A percentile compares a stretch with the other conserved stretches of the same genome.
phyloP scores from a whole-genome alignment of 148 eudicot species.

The Rhododendron mucronatum region DNA sequence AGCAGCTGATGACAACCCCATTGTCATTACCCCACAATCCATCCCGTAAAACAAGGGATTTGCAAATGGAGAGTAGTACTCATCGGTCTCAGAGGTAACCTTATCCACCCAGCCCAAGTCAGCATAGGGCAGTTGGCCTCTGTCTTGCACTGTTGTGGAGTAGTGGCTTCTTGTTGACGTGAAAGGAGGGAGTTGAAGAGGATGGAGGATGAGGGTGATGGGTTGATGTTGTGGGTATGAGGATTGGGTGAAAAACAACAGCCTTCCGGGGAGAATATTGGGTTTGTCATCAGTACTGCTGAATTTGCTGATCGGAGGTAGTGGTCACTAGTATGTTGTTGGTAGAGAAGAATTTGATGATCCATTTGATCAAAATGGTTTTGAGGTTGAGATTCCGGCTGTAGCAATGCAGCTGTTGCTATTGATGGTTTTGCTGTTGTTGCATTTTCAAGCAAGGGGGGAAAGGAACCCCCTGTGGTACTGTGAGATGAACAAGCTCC shows the following conservation, averaged over 20 bases:
- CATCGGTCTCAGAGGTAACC: background rate
- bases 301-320: background rate
- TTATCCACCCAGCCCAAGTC: conserved; percentile 5
- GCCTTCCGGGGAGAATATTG: background rate
- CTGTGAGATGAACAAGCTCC: conserved; percentile 15
- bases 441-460: conserved; percentile 30
- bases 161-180: conserved; percentile 9
- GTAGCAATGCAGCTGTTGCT: background rate
- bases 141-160: conserved; percentile 28
- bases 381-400: conserved; percentile 11
- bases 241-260: conserved; percentile 1
- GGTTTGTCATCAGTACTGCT: conserved; percentile 1
- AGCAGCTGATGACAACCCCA: background rate
- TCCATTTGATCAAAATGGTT: background rate
- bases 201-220: conserved; percentile 8
- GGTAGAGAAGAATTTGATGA: conserved; percentile 16
- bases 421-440: background rate
- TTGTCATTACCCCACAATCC: background rate
- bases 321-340: conserved; percentile 10
- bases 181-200: conserved; percentile 21
- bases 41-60: conserved; percentile 14
- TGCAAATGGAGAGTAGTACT: background rate
- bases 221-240: background rate
- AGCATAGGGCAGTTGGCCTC: conserved; percentile 5
- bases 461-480: conserved; percentile 19